phyloP scores from a whole-genome alignment of 805 yeast genomes.

The Torulaspora delbrueckii region DNA sequence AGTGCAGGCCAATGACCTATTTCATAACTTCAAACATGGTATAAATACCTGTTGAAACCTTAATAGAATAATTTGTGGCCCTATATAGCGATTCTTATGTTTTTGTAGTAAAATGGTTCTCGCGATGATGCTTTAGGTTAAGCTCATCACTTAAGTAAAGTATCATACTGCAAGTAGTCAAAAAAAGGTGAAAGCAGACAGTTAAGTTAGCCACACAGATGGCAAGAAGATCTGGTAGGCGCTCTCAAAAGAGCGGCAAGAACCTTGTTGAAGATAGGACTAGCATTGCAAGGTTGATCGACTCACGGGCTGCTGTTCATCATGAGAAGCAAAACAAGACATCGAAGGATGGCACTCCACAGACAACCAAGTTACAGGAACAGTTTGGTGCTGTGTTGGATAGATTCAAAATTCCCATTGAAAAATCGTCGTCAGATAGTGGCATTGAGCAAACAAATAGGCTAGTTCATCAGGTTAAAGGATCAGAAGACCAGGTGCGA shows the following conservation, averaged over 20 bases:
- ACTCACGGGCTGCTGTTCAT: conserved; percentile 1
- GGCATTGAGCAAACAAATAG: not conserved
- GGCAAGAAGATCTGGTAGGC: conserved; percentile 14
- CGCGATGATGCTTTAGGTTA: not conserved
- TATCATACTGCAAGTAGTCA: not conserved
- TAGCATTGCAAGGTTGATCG: conserved; percentile 10
- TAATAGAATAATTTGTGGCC: not conserved
- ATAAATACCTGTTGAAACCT: too few relatives aligned
- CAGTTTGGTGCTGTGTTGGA: not conserved
- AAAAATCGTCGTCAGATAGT: not conserved
- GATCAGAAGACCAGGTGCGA: not conserved
- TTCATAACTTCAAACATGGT: too few relatives aligned
- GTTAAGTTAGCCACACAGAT: not conserved
- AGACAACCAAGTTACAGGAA: not conserved
- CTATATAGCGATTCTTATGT: not conserved
- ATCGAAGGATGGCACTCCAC: not conserved
- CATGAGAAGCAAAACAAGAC: not conserved
- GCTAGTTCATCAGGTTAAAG: not conserved
- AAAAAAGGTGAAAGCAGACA: not conserved
- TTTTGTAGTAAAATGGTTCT: not conserved
- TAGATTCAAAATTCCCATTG: not conserved
- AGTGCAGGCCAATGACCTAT: not conserved
- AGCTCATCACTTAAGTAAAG: not conserved
- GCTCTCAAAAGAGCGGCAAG: conserved; percentile 1
- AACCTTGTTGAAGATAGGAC: conserved; percentile 1